Conservation (phyloP, 2,329 filamentous ascomycete species). For the Sporothrix euskadiensis region DNA sequence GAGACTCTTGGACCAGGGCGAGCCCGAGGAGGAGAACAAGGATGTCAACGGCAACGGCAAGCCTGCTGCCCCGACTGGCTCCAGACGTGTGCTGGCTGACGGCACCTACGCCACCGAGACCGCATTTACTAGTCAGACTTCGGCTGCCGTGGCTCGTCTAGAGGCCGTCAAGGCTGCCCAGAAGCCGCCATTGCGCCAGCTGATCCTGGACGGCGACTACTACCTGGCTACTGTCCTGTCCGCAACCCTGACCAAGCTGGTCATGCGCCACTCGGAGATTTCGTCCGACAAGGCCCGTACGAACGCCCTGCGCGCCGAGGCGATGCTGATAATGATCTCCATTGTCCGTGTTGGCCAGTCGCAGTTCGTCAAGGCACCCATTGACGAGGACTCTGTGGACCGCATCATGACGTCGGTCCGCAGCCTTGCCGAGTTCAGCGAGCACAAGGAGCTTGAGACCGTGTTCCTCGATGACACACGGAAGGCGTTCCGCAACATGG, state of each 20-base stretch:
- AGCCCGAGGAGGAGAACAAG: slow-evolving; percentile 63
- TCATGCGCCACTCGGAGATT: slow-evolving; percentile 95
- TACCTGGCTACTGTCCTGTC: slow-evolving; percentile 95
- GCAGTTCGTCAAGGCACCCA: slow-evolving; percentile 96
- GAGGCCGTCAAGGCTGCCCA: slow-evolving; percentile 96
- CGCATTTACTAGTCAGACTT: slow-evolving; percentile 86
- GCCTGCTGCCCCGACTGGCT: slow-evolving; percentile 73
- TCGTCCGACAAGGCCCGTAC: slow-evolving; percentile 82
- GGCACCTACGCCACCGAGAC: slow-evolving; percentile 98
- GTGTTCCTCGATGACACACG: slow-evolving; percentile 94
- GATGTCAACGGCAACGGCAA: slow-evolving; percentile 70
- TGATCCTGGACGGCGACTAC: slow-evolving; percentile 96
- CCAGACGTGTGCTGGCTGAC: slow-evolving; percentile 88
- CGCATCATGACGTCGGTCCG: slow-evolving; percentile 97
- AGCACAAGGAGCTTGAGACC: slow-evolving; percentile 86
- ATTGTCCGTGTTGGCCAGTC: slow-evolving; percentile 97
- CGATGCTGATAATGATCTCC: slow-evolving; percentile 99
- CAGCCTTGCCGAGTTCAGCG: slow-evolving; percentile 82
- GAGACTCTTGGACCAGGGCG: slow-evolving; percentile 81
- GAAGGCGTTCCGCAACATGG: slow-evolving; percentile 95
- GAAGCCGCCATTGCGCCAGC: slow-evolving; percentile 90
- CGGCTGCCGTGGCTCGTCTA: slow-evolving; percentile 78
- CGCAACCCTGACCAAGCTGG: slow-evolving; percentile 91
- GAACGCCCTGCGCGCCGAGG: slow-evolving; percentile 91
- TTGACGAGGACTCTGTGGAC: slow-evolving; percentile 98